Conservation (phyloP, 768 basidiomycete genomes). For the Russula foetens region DNA sequence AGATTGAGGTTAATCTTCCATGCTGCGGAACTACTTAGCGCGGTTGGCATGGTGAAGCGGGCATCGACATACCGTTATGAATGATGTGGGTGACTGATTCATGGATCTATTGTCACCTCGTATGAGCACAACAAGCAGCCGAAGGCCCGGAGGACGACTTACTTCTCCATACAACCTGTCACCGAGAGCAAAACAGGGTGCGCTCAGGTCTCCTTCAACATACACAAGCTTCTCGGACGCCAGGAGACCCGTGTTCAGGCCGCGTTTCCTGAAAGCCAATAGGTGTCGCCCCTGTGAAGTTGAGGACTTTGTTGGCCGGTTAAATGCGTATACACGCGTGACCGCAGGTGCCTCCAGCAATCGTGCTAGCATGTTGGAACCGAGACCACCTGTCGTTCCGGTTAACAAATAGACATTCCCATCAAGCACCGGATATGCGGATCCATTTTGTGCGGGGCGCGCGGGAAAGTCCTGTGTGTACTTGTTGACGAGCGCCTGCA, state of each 20-base stretch:
- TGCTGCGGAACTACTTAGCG: conserved; percentile 7
- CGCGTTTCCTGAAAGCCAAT: conserved; percentile 16
- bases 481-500: conserved; percentile 20
- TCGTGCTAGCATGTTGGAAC: conserved; percentile 21
- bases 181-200: conserved; percentile 8
- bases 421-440: not conserved
- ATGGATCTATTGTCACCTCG: not conserved
- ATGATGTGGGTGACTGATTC: conserved; percentile 20
- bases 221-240: conserved; percentile 19
- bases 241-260: conserved; percentile 17
- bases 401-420: conserved; percentile 20
- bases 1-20: conserved; percentile 24
- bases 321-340: conserved; percentile 22
- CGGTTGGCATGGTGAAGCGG: not conserved
- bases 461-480: conserved; percentile 21
- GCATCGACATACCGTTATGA: conserved; percentile 18
- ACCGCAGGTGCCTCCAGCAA: conserved; percentile 15
- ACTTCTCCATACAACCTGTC: conserved; percentile 16
- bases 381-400: conserved; percentile 23
- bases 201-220: conserved; percentile 21
- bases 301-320: conserved; percentile 11
- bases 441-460: not conserved
- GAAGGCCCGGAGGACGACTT: not conserved
- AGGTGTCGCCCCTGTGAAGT: conserved; percentile 16
- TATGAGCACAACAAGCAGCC: not conserved